Percentiles rank a stretch among this genome's conserved stretches.
phyloP scores from a whole-genome alignment of 495 filamentous ascomycete genomes.

The Friedmanniomyces simplex region DNA sequence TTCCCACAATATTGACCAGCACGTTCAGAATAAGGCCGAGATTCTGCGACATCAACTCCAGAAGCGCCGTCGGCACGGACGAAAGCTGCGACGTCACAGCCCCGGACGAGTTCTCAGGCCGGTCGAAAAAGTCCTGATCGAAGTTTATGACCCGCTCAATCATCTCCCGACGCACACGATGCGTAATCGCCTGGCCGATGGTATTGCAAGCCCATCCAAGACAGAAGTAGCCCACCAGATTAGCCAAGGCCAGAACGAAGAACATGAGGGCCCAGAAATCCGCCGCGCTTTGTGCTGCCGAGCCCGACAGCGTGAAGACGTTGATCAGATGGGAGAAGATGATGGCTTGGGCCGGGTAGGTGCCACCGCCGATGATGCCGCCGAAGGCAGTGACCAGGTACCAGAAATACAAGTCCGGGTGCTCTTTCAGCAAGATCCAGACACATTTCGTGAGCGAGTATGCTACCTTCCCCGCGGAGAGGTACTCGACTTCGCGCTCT shows the following conservation, averaged over 20 bases:
- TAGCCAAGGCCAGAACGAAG: conserved; percentile 37
- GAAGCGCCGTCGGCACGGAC: conserved; percentile 37
- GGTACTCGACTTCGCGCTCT: conserved; percentile 2
- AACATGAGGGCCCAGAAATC: conserved; percentile 29
- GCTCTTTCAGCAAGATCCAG: conserved; percentile 10
- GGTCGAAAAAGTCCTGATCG: conserved; percentile 55
- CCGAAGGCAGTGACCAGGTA: conserved; percentile 9
- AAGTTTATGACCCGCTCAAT: conserved; percentile 47
- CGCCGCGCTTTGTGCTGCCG: conserved; percentile 10
- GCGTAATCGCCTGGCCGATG: conserved; percentile 26
- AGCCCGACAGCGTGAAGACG: conserved; percentile 15
- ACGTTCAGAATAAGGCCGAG: conserved; percentile 26
- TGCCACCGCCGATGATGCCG: conserved; percentile 16
- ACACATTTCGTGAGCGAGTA: conserved; percentile 11
- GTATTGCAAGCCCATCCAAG: conserved; percentile 24
- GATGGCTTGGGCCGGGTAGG: conserved; percentile 29
- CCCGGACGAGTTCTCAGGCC: conserved; percentile 50
- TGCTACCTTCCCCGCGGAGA: conserved; percentile 7
- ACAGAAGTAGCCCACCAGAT: conserved; percentile 28
- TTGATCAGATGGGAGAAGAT: conserved; percentile 26
- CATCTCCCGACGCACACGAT: conserved; percentile 47
- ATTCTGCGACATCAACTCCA: conserved; percentile 28
- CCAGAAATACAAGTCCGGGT: conserved; percentile 7
- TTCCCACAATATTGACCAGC: conserved; percentile 26
- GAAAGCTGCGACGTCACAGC: conserved; percentile 49